Conservation (phyloP, 352 stramenopile genomes). For the Phytophthora europaea region DNA sequence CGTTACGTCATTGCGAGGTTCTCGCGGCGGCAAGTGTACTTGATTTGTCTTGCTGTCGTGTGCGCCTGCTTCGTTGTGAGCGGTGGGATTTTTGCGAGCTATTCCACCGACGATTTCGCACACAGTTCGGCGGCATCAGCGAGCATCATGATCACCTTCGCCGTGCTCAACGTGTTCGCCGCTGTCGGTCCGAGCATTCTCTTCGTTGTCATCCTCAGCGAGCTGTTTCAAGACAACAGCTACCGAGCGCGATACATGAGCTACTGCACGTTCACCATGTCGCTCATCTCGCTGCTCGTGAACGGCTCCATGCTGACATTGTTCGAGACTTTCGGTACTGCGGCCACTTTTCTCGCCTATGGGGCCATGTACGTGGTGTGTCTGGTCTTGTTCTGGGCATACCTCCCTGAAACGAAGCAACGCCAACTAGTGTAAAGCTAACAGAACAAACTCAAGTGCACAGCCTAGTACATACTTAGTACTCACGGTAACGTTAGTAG, state of each 20-base stretch:
- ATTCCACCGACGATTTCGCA: conserved; percentile 72
- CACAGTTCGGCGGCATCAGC: conserved; percentile 50
- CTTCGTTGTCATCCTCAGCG: conserved; percentile 88
- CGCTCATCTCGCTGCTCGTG: conserved; percentile 83
- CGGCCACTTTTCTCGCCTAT: conserved; percentile 75
- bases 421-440: conserved; percentile 66
- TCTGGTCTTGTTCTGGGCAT: conserved; percentile 72
- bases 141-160: conserved; percentile 76
- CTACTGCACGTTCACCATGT: conserved; percentile 92
- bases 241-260: conserved; percentile 89
- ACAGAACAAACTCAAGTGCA: background rate
- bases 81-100: conserved; percentile 72
- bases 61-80: conserved; percentile 75
- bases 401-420: conserved; percentile 85
- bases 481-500: too few species aligned
- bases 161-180: conserved; percentile 79
- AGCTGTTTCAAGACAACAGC: conserved; percentile 86
- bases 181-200: conserved; percentile 81
- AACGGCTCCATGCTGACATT: conserved; percentile 86
- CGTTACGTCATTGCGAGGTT: conserved; percentile 77
- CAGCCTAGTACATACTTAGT: too few species aligned
- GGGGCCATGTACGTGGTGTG: conserved; percentile 76
- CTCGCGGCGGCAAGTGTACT: conserved; percentile 75
- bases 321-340: conserved; percentile 75
- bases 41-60: conserved; percentile 77